phyloP scores from a whole-genome alignment of 495 filamentous ascomycete species.

The Niebla homalea region DNA sequence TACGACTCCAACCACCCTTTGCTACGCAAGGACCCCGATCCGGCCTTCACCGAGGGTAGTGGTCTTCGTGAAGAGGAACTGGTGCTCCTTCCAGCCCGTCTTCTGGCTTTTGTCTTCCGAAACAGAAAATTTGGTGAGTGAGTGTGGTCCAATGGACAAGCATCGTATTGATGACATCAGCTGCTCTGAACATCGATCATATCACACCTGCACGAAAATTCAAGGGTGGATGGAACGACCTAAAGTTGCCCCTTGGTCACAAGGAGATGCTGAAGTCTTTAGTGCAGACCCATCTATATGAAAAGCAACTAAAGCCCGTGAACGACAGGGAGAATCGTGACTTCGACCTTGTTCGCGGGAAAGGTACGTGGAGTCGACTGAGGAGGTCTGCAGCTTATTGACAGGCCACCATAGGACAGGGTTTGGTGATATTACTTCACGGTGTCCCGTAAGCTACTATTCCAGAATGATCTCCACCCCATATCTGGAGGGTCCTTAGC shows the following conservation, averaged over 20 bases:
- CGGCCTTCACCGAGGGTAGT: no score
- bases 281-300: slow-evolving; percentile 16
- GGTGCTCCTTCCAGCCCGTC: background rate
- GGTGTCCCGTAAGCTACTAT: slow-evolving; percentile 24
- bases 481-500: no score
- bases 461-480: no score
- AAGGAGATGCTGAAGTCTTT: slow-evolving; percentile 17
- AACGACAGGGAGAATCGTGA: background rate
- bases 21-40: no score
- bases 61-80: background rate
- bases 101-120: background rate
- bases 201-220: background rate
- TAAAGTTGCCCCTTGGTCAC: slow-evolving; percentile 11
- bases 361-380: slow-evolving; percentile 16
- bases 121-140: background rate
- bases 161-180: background rate
- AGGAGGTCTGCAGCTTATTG: no score
- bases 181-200: background rate
- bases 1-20: no score
- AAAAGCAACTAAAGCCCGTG: background rate
- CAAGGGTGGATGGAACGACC: slow-evolving; percentile 1
- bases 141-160: background rate
- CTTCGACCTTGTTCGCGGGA: slow-evolving; percentile 19
- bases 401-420: slow-evolving; percentile 11
- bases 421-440: slow-evolving; percentile 38